A percentile compares a stretch with the other conserved stretches of the same genome.
phyloP scores from a whole-genome alignment of 805 yeast species.

The Saccharomycopsis microspora region DNA sequence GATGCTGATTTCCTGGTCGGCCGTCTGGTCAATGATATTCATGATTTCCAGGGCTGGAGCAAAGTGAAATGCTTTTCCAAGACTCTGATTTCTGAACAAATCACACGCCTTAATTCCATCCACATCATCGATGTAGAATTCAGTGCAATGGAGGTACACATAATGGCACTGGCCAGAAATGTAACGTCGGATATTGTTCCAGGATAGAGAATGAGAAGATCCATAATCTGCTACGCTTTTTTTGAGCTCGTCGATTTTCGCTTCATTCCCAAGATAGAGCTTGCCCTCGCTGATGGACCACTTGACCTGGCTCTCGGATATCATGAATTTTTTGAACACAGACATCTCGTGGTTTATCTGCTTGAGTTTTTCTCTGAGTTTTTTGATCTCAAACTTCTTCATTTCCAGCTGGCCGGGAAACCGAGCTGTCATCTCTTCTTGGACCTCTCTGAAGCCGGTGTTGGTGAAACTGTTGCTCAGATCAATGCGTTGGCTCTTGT shows the following conservation, averaged over 20 bases:
- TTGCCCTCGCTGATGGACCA: conserved; percentile 16
- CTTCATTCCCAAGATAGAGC: conserved; percentile 6
- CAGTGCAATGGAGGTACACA: conserved; percentile 11
- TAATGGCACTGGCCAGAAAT: conserved; percentile 15
- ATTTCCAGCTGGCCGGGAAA: conserved; percentile 14
- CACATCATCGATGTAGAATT: conserved; percentile 10
- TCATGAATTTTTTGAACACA: conserved; percentile 12
- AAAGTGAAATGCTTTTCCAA: conserved; percentile 7
- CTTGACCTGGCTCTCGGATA: conserved; percentile 2
- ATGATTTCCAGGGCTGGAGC: background rate
- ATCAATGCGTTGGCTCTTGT: conserved; percentile 11
- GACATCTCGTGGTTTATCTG: conserved; percentile 15
- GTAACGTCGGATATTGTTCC: conserved; percentile 14
- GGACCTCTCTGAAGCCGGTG: conserved; percentile 14
- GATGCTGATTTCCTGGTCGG: conserved; percentile 2
- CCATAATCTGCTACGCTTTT: conserved; percentile 7
- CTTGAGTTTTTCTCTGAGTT: conserved; percentile 15
- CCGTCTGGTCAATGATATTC: conserved; percentile 1
- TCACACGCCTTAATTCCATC: conserved; percentile 2
- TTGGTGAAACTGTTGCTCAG: conserved; percentile 14
- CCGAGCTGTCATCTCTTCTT: conserved; percentile 6
- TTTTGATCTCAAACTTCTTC: conserved; percentile 16
- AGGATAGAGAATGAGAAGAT: background rate
- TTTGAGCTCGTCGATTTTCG: conserved; percentile 12
- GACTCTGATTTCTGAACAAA: background rate